Conservation (phyloP, 805 yeast species). For the Starmerella apicola region DNA sequence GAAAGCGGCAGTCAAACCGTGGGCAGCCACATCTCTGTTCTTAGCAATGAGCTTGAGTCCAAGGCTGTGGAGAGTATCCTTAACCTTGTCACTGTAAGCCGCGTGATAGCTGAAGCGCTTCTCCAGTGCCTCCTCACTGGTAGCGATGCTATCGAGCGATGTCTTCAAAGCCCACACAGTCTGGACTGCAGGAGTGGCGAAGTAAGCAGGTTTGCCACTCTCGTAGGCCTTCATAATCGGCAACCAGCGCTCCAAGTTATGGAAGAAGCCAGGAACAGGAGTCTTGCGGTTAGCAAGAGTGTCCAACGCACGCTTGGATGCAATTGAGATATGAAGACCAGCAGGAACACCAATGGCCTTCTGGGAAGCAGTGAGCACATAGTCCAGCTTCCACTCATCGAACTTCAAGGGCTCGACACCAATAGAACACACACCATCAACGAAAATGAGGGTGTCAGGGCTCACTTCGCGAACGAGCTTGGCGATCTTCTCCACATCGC, state of each 20-base stretch:
- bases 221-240: conserved; percentile 85
- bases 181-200: conserved; percentile 96
- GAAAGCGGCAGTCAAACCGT: conserved; percentile 77
- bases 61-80: conserved; percentile 40
- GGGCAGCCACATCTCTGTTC: conserved; percentile 52
- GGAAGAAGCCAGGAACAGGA: conserved; percentile 42
- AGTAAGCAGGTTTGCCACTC: conserved; percentile 64
- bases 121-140: conserved; percentile 35
- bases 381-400: conserved; percentile 83
- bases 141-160: conserved; percentile 54
- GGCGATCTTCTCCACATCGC: conserved; percentile 54
- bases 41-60: conserved; percentile 64
- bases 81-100: conserved; percentile 51
- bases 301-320: conserved; percentile 64
- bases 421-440: conserved; percentile 91
- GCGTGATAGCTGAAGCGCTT: conserved; percentile 53
- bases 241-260: conserved; percentile 70
- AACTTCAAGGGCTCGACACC: conserved; percentile 80
- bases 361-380: conserved; percentile 81
- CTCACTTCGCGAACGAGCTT: conserved; percentile 46
- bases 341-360: conserved; percentile 93
- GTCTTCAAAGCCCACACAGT: conserved; percentile 67
- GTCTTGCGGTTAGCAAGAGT: conserved; percentile 40
- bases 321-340: conserved; percentile 68
- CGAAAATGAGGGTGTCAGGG: conserved; percentile 73